phyloP scores from a whole-genome alignment of 2,329 filamentous ascomycete species.

The Pseudogymnoascus sp. region DNA sequence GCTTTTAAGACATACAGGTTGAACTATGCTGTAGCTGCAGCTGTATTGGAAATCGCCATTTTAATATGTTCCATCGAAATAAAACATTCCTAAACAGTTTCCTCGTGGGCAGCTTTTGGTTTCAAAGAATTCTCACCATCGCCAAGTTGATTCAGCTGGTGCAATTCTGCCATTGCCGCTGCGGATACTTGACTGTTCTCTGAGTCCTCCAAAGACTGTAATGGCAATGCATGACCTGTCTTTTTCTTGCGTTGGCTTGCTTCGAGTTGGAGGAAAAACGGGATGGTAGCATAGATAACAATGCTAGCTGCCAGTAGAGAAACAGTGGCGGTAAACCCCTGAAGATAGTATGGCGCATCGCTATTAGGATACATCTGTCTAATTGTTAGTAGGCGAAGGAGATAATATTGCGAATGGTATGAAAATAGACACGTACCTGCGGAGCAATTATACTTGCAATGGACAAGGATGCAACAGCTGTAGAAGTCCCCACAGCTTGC shows the following conservation, averaged over 20 bases:
- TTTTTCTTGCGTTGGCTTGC: constrained; percentile 6
- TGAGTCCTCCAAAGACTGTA: constrained; percentile 3
- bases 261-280: constrained; percentile 8
- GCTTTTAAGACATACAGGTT: not conserved
- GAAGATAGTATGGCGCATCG: constrained; percentile 13
- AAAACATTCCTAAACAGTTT: not conserved
- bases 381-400: not conserved
- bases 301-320: constrained; percentile 17
- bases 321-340: constrained; percentile 18
- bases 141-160: constrained; percentile 8
- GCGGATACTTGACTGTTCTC: constrained; percentile 13
- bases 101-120: not conserved
- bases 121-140: not conserved
- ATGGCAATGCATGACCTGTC: constrained; percentile 8
- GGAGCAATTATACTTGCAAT: constrained; percentile 11
- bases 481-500: constrained; percentile 6
- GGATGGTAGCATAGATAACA: constrained; percentile 9
- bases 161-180: constrained; percentile 2
- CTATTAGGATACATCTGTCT: constrained; percentile 8
- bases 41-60: not conserved
- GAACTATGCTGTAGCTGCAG: not conserved
- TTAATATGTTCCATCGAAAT: not conserved
- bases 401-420: not conserved
- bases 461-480: not conserved
- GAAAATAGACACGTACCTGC: constrained; percentile 13